Percentiles rank a stretch among this genome's conserved stretches.
phyloP scores from a whole-genome alignment of 176 grass and related monocot species.

The Pontederia crassipes region DNA sequence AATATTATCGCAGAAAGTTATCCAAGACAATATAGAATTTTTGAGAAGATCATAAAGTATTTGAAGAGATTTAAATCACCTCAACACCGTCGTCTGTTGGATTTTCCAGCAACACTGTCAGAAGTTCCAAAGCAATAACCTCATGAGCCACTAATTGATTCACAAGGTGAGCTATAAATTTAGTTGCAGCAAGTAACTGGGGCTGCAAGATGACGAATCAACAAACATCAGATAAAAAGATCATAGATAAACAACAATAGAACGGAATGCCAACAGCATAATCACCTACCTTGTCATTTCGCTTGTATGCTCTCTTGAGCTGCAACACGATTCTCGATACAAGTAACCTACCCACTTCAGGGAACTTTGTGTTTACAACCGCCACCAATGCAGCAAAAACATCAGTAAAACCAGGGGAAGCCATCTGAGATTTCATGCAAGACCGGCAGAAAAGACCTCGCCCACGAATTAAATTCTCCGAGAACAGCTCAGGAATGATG shows the following conservation, averaged over 20 bases:
- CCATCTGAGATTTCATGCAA: constrained; percentile 90
- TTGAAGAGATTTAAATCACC: constrained; percentile 21
- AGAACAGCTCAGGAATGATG: constrained; percentile 68
- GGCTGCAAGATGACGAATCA: constrained; percentile 41
- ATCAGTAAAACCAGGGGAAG: constrained; percentile 84
- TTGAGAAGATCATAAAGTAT: too few species aligned
- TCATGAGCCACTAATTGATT: constrained; percentile 91
- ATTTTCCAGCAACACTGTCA: constrained; percentile 81
- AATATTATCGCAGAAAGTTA: not conserved
- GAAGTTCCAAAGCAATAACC: constrained; percentile 74
- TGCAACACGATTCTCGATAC: constrained; percentile 69
- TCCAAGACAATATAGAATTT: not conserved
- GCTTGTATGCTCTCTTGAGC: constrained; percentile 88
- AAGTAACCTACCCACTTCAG: constrained; percentile 59
- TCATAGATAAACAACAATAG: not conserved
- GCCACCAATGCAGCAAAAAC: constrained; percentile 82
- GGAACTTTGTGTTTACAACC: constrained; percentile 83
- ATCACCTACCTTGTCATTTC: constrained; percentile 71
- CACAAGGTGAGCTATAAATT: constrained; percentile 96
- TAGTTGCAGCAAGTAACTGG: constrained; percentile 84
- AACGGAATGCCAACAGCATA: constrained; percentile 5
- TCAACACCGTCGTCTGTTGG: constrained; percentile 95
- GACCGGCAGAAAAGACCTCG: constrained; percentile 85
- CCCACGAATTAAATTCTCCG: constrained; percentile 81
- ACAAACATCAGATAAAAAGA: constrained; percentile 3